These are phyloP conservation scores for Fusarium vanettenii DNA, from an alignment of 2,329 filamentous ascomycete species.

Conservation along the genomic window DNA sequence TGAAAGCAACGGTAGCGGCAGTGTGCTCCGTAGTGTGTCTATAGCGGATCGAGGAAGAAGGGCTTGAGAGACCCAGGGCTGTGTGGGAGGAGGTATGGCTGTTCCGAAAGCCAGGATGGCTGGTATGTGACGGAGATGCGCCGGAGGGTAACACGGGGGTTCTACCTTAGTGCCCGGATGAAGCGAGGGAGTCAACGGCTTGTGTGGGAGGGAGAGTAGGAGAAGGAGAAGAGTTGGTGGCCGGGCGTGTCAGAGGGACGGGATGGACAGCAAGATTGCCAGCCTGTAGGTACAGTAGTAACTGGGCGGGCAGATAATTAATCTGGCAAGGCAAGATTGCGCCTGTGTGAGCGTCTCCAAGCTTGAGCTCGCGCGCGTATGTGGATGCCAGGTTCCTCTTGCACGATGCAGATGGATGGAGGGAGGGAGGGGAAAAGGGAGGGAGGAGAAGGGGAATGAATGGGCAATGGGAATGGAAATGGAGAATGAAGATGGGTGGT, in stretches of 20 bases:
- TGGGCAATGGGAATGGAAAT: conserved; percentile 24
- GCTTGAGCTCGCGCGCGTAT: conserved; percentile 1
- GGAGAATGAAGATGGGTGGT: conserved; percentile 20
- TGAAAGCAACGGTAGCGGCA: conserved; percentile 36
- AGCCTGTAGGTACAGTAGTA: not conserved
- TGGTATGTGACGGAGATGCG: conserved; percentile 34
- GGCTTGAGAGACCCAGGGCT: conserved; percentile 27
- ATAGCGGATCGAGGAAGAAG: conserved; percentile 31
- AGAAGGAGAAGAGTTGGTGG: conserved; percentile 9
- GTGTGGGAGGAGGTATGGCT: conserved; percentile 25
- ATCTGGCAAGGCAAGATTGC: conserved; percentile 9
- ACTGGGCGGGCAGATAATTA: not conserved
- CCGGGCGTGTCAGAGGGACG: conserved; percentile 16
- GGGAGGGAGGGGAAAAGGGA: conserved; percentile 1
- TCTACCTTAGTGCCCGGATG: conserved; percentile 33
- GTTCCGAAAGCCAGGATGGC: conserved; percentile 22
- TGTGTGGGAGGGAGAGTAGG: conserved; percentile 24
- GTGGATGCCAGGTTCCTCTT: conserved; percentile 7
- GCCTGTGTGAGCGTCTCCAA: conserved; percentile 9
- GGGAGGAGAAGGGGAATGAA: conserved; percentile 32
- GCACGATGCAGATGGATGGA: conserved; percentile 1
- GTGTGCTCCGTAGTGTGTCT: conserved; percentile 12
- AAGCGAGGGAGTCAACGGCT: conserved; percentile 28
- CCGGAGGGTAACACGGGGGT: conserved; percentile 22
- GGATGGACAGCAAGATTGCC: conserved; percentile 14